Evolutionary conservation across 129 eudicot genomes (phyloP), one percentile per base, ranked within the genome.

Genomic region (Calendula officinalis): DNA sequence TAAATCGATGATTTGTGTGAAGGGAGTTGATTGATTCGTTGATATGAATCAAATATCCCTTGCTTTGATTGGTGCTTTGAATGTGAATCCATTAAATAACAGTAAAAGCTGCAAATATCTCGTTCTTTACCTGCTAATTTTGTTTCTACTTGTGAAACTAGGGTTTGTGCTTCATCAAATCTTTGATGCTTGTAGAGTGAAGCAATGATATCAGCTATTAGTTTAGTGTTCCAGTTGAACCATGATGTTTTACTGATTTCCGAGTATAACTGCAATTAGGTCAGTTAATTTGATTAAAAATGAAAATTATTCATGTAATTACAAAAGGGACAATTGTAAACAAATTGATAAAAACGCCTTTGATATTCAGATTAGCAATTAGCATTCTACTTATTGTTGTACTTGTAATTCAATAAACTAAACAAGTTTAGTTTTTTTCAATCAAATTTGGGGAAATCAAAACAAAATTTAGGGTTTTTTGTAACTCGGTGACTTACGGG

Each of bases 181-280:
- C 75, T 76, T 54, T 78, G 81, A 62, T 80, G 82, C 37, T 76
- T 78, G 80, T 71, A 69, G 6, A 87, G 62, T 38, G 81, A 73
- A 53, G 96, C 95, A 37, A 91, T 74, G 41, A 91, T 67, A 60
- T 83, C 88, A 2, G 97, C 92, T 4, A 69, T 81, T 11, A 90
- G 78, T 75, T 83, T 90, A 30, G 89, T 68, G 46, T 91, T 91
- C 98, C 96, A 91, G 53, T 59, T 63, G 67, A 91, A 87, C 98
- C 96, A 91, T 7, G 86, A 51, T 27, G 78, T 80, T 84, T 62
- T 77, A 62, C 76, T 76, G 57, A 91, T 87, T 40, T 53, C 60
- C 40, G 56, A 44, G 71, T 87, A 91, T 77, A 91, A 42, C 97
- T 91, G 85, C 87, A 79, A 68, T 46, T 39, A 62, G 11, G 45